These are phyloP conservation scores for Salinomyces thailandicus DNA, from an alignment of 2,329 filamentous ascomycete genomes.

Conservation along the genomic window DNA sequence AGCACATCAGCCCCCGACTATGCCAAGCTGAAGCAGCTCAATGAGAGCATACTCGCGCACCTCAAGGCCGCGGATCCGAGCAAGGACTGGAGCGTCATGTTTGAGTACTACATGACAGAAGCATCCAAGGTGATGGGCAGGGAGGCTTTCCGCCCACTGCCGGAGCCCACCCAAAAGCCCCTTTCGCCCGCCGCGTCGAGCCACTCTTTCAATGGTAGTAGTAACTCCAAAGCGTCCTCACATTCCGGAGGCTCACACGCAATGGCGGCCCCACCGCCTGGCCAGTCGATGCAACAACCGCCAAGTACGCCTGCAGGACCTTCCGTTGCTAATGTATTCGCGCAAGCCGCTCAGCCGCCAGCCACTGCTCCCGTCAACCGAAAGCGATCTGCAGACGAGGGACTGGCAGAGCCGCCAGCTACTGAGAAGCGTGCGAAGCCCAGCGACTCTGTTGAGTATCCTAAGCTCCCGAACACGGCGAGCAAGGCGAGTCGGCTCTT, in stretches of 20 bases:
- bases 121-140: slow-evolving; percentile 16
- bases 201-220: too few species aligned
- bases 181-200: too few species aligned
- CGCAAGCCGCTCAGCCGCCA: slow-evolving; percentile 12
- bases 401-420: slow-evolving; percentile 11
- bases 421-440: slow-evolving; percentile 24
- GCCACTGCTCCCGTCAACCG: slow-evolving; percentile 19
- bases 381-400: slow-evolving; percentile 19
- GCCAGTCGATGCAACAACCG: slow-evolving; percentile 2
- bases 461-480: slow-evolving; percentile 20
- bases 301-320: background rate
- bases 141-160: background rate
- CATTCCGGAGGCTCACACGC: too few species aligned
- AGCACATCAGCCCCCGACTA: slow-evolving; percentile 1
- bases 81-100: slow-evolving; percentile 20
- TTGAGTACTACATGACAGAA: slow-evolving; percentile 17
- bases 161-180: background rate
- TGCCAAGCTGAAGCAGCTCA: slow-evolving; percentile 16
- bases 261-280: background rate
- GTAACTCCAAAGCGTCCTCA: too few species aligned
- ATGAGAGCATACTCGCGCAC: slow-evolving; percentile 19
- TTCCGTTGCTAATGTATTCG: slow-evolving; percentile 8
- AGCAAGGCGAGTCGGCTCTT: slow-evolving; percentile 25
- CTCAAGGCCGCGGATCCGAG: slow-evolving; percentile 14
- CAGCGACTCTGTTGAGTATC: slow-evolving; percentile 19